These are phyloP conservation scores for Trichoderma asperellum DNA, from an alignment of 2,329 filamentous ascomycete genomes.

Conservation along the genomic window DNA sequence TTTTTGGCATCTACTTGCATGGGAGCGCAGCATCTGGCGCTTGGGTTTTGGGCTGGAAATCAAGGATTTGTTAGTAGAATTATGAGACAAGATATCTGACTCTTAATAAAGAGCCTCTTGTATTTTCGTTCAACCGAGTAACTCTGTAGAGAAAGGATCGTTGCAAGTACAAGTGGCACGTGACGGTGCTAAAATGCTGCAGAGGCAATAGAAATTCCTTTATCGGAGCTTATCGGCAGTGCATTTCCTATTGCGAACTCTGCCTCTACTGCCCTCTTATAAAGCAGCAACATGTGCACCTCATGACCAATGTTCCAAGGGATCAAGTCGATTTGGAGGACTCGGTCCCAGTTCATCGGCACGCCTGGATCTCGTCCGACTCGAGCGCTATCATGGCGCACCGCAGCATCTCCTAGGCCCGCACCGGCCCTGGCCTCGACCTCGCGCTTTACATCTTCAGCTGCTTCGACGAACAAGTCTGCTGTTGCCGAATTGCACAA, in stretches of 20 bases:
- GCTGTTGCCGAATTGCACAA: background rate
- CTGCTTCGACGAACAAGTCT: constrained; percentile 1
- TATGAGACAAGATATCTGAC: background rate
- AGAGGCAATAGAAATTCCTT: background rate
- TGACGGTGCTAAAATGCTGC: constrained; percentile 17
- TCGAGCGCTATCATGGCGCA: constrained; percentile 31
- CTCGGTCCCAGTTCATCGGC: constrained; percentile 42
- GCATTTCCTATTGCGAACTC: background rate
- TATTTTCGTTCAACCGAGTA: background rate
- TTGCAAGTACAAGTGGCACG: constrained; percentile 16
- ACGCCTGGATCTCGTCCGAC: constrained; percentile 33
- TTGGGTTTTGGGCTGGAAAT: background rate
- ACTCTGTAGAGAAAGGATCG: background rate
- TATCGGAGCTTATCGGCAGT: constrained; percentile 23
- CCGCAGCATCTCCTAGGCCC: background rate
- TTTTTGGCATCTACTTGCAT: constrained; percentile 2
- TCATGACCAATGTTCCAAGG: constrained; percentile 53
- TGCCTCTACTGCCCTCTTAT: constrained; percentile 8
- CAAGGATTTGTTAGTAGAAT: background rate
- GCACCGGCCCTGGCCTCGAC: background rate
- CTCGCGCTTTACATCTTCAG: constrained; percentile 13
- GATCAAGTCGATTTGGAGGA: constrained; percentile 50
- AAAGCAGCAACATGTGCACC: constrained; percentile 41
- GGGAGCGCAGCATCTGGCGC: constrained; percentile 19
- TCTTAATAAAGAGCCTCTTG: background rate